Evolutionary conservation across 2,329 filamentous ascomycete genomes (phyloP).

Genomic region (Clarireedia monteithiana): DNA sequence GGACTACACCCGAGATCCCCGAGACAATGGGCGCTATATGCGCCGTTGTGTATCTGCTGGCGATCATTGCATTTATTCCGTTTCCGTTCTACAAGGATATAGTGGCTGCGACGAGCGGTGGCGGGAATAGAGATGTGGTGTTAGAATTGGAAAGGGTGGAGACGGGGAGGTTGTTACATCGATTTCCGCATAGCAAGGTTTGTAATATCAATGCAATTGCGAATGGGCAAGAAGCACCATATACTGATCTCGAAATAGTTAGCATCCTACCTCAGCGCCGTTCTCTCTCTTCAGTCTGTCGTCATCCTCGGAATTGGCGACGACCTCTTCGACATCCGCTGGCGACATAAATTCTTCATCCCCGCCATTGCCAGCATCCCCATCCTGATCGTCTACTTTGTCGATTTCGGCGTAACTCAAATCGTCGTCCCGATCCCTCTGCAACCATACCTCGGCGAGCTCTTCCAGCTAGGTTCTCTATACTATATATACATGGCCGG

Average conservation of each 20-base stretch:
- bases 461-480: constrained; percentile 71
- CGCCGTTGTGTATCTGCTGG: constrained; percentile 84
- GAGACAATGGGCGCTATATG: constrained; percentile 95
- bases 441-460: constrained; percentile 68
- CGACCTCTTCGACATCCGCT: constrained; percentile 95
- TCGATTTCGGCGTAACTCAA: constrained; percentile 95
- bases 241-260: constrained; percentile 45
- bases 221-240: too few relatives aligned
- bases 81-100: constrained; percentile 99
- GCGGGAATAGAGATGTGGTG: constrained; percentile 83
- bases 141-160: constrained; percentile 42
- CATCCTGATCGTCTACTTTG: constrained; percentile 93
- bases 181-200: constrained; percentile 92
- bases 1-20: constrained; percentile 68
- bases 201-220: background rate
- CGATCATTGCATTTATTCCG: constrained; percentile 86
- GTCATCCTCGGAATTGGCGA: constrained; percentile 89
- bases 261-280: constrained; percentile 87
- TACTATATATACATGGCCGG: constrained; percentile 98
- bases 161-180: constrained; percentile 77
- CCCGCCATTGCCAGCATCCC: constrained; percentile 90
- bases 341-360: constrained; percentile 98
- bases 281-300: constrained; percentile 85
- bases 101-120: constrained; percentile 86
- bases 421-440: constrained; percentile 86